Evolutionary conservation across 2,329 filamentous ascomycete species (phyloP).

Genomic region (Colletotrichum sp.): DNA sequence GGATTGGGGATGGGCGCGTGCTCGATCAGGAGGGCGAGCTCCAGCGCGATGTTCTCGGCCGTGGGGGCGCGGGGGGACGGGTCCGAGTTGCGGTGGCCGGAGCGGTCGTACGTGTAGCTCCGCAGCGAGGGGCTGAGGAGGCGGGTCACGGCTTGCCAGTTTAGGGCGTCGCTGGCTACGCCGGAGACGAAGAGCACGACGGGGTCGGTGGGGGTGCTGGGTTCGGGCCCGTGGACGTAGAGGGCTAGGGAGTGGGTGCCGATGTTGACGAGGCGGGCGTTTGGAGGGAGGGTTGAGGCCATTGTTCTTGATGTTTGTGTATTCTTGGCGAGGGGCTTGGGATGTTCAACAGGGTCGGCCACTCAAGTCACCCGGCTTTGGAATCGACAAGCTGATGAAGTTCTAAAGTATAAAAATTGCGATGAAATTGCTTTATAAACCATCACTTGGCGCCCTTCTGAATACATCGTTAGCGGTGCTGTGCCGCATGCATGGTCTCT

Average conservation of each 20-base stretch:
- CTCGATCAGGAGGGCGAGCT: neutral
- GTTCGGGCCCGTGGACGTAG: neutral
- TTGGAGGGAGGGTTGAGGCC: neutral
- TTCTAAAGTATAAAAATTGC: rapidly evolving
- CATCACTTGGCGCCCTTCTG: neutral
- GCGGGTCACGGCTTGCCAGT: conserved; percentile 2
- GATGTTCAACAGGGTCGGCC: neutral
- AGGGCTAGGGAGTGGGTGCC: conserved; percentile 3
- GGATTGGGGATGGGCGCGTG: neutral
- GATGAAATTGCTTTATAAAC: neutral
- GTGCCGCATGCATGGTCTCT: neutral
- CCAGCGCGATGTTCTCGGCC: neutral
- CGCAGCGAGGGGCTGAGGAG: neutral
- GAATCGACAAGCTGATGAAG: neutral
- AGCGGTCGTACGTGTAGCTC: conserved; percentile 8
- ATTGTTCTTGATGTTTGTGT: neutral
- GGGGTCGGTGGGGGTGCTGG: neutral
- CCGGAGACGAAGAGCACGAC: neutral
- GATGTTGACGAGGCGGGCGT: conserved; percentile 3
- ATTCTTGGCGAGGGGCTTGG: neutral
- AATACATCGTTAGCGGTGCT: neutral
- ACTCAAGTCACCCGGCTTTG: neutral
- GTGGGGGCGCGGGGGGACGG: neutral
- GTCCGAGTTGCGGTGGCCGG: neutral
- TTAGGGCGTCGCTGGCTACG: conserved; percentile 5